phyloP scores from a whole-genome alignment of 2,329 filamentous ascomycete genomes.

The Microsporum ferrugineum region DNA sequence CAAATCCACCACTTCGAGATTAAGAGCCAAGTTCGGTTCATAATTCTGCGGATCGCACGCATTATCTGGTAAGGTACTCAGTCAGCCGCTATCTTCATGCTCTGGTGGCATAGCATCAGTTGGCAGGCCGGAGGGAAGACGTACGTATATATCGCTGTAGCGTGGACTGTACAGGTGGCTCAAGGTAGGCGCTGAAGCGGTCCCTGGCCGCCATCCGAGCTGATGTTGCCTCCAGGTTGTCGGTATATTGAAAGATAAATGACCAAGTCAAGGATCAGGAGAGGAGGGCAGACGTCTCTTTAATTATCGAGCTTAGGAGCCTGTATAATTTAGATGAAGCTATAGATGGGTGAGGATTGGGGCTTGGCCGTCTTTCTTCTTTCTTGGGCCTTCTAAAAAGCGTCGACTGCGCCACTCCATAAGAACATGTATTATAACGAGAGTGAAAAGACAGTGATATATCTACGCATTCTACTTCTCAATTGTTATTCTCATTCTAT shows the following conservation, averaged over 20 bases:
- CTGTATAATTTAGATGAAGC: background rate
- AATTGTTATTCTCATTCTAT: too few relatives aligned
- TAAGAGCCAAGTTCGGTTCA: conserved; percentile 91
- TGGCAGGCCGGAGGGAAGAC: conserved; percentile 18
- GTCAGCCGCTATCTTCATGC: background rate
- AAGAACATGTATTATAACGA: too few relatives aligned
- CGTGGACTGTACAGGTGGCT: conserved; percentile 62
- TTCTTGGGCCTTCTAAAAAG: too few relatives aligned
- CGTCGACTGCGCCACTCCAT: too few relatives aligned
- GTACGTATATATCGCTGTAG: conserved; percentile 83
- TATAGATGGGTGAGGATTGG: background rate
- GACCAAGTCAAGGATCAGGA: background rate
- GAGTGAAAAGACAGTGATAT: too few relatives aligned
- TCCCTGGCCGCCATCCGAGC: conserved; percentile 91
- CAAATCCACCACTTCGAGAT: conserved; percentile 90
- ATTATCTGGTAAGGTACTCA: conserved; percentile 46
- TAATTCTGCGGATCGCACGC: conserved; percentile 96
- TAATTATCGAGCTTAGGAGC: background rate
- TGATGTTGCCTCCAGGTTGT: conserved; percentile 80
- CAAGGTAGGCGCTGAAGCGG: conserved; percentile 74
- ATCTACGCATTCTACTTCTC: too few relatives aligned
- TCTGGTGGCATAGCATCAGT: background rate
- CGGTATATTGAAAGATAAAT: conserved; percentile 2
- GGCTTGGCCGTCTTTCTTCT: too few relatives aligned
- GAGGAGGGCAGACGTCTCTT: background rate